Evolutionary conservation across 2,329 filamentous ascomycete species (phyloP).

Genomic region (Stagonosporopsis chrysanthemi): DNA sequence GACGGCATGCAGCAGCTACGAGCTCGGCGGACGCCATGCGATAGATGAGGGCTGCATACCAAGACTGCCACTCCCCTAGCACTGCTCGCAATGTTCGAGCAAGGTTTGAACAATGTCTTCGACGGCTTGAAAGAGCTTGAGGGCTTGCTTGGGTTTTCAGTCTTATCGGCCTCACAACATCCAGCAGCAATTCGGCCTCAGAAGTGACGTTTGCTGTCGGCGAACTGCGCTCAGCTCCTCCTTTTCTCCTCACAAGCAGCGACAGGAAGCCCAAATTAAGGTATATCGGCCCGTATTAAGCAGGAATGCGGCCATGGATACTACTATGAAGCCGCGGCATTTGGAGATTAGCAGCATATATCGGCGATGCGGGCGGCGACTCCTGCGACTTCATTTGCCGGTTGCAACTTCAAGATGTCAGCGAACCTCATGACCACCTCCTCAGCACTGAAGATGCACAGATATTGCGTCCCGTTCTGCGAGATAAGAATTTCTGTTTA

Average conservation of each 20-base stretch:
- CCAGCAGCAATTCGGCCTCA: conserved; percentile 2
- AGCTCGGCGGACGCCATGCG: conserved; percentile 18
- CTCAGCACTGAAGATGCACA: background rate
- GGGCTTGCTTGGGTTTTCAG: conserved; percentile 10
- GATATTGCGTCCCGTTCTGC: background rate
- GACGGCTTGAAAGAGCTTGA: conserved; percentile 15
- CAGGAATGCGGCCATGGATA: conserved; percentile 6
- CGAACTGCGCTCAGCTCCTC: conserved; percentile 12
- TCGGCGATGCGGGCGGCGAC: conserved; percentile 5
- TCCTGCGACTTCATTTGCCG: conserved; percentile 10
- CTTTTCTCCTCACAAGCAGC: conserved; percentile 14
- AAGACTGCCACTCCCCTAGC: conserved; percentile 14
- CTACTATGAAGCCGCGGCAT: conserved; percentile 12
- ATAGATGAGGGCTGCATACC: conserved; percentile 15
- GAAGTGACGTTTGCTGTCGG: conserved; percentile 1
- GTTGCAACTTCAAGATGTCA: conserved; percentile 1
- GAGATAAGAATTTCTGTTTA: conserved; percentile 6
- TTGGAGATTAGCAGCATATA: conserved; percentile 9
- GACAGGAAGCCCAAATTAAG: conserved; percentile 7
- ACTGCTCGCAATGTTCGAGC: conserved; percentile 7
- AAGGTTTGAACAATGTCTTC: conserved; percentile 4
- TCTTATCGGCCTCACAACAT: background rate
- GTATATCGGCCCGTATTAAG: conserved; percentile 16
- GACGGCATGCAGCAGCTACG: conserved; percentile 12
- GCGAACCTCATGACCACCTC: background rate